Evolutionary conservation across 306 rosid genomes (phyloP).

Genomic region (Corylus americana): DNA sequence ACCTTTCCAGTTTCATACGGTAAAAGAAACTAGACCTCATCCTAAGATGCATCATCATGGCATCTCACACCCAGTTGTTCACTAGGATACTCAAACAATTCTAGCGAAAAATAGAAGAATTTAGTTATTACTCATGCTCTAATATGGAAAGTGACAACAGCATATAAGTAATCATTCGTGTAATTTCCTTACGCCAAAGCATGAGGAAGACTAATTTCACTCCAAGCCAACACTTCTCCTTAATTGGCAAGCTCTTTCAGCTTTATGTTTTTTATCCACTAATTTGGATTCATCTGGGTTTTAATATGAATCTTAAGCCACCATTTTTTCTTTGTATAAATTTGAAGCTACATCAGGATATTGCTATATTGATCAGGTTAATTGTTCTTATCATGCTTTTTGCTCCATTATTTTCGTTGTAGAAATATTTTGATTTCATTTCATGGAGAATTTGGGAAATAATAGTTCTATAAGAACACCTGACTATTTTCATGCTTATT

Average conservation of each 20-base stretch:
- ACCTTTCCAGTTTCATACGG: slow-evolving; percentile 29
- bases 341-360: not conserved
- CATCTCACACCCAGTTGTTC: slow-evolving; percentile 16
- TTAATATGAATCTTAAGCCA: not conserved
- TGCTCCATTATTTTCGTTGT: not conserved
- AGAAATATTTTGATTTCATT: not conserved
- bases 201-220: slow-evolving; percentile 1
- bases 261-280: slow-evolving; percentile 14
- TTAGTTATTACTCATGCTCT: slow-evolving; percentile 1
- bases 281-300: not conserved
- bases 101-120: slow-evolving; percentile 15
- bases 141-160: not conserved
- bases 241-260: not conserved
- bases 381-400: not conserved
- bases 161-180: slow-evolving; percentile 1
- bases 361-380: not conserved
- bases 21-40: not conserved
- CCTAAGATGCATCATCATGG: slow-evolving; percentile 12
- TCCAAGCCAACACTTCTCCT: not conserved
- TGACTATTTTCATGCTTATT: not conserved
- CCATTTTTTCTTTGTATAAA: not conserved
- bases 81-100: not conserved
- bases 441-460: too few species aligned
- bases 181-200: slow-evolving; percentile 4
- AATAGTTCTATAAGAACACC: too few species aligned